Evolutionary conservation across 2,329 filamentous ascomycete genomes (phyloP).

Genomic region (Diplodia scrobiculata): DNA sequence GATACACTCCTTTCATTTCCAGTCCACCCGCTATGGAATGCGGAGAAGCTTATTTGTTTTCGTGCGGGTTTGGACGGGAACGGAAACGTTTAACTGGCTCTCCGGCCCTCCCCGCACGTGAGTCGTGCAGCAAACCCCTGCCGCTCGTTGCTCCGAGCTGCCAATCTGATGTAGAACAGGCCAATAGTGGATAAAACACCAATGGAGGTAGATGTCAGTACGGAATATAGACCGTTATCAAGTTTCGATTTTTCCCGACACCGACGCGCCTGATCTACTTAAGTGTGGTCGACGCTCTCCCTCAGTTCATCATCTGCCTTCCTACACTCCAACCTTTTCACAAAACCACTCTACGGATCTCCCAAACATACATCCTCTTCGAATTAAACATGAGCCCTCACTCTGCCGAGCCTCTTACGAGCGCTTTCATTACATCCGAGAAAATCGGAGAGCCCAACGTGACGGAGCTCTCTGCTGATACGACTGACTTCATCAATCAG

Average conservation of each 20-base stretch:
- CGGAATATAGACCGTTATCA: no score
- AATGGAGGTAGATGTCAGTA: neutral
- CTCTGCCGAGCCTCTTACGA: neutral
- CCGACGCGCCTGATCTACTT: neutral
- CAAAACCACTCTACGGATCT: neutral
- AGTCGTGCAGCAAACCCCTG: neutral
- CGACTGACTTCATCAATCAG: no score
- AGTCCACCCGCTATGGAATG: neutral
- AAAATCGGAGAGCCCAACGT: neutral
- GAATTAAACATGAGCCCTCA: neutral
- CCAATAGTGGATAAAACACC: neutral
- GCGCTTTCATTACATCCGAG: neutral
- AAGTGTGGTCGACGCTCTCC: neutral
- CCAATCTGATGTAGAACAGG: neutral
- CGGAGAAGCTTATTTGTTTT: conserved; percentile 22
- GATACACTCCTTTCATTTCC: neutral
- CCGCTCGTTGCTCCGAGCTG: neutral
- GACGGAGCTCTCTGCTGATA: neutral
- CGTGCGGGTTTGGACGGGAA: conserved; percentile 20
- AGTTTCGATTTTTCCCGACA: conserved; percentile 13
- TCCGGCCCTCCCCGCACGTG: conserved; percentile 13
- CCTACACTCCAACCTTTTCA: neutral
- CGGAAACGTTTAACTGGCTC: conserved; percentile 17
- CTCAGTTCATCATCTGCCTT: neutral
- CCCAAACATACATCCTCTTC: neutral